Evolutionary conservation across 805 yeast species (phyloP).

Genomic region (Kregervanrija fluxuum): DNA sequence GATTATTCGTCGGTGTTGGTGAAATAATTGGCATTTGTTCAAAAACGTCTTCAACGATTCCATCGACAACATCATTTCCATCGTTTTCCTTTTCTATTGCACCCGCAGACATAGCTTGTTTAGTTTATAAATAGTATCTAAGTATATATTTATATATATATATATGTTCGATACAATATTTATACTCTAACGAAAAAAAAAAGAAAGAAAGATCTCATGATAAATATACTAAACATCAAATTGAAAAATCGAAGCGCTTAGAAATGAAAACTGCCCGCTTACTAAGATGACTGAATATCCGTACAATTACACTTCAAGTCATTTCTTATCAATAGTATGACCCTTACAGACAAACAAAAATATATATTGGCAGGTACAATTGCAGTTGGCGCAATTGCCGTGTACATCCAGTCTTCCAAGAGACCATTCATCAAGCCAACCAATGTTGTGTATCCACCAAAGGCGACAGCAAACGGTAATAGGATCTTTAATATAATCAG

Average conservation of each 20-base stretch:
- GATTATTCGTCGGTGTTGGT: slow-evolving; percentile 23
- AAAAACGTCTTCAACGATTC: slow-evolving; percentile 5
- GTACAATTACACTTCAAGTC: no score
- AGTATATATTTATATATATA: no score
- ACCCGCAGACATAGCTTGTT: no score
- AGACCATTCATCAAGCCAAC: slow-evolving; percentile 24
- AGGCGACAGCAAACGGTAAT: slow-evolving; percentile 21
- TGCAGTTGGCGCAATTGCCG: slow-evolving; percentile 18
- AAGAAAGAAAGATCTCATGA: no score
- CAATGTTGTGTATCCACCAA: slow-evolving; percentile 31
- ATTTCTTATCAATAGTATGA: slow-evolving; percentile 3
- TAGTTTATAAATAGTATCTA: no score
- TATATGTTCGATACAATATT: no score
- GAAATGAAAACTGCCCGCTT: neutral
- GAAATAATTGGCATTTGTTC: slow-evolving; percentile 29
- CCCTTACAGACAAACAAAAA: slow-evolving; percentile 23
- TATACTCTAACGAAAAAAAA: no score
- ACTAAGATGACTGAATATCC: neutral
- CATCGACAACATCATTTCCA: neutral
- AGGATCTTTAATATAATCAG: slow-evolving; percentile 48
- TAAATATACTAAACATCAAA: no score
- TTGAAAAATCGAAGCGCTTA: no score
- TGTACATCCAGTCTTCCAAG: slow-evolving; percentile 20
- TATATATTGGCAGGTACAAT: slow-evolving; percentile 25
- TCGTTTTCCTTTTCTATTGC: neutral